Evolutionary conservation across 2,329 filamentous ascomycete species (phyloP).

Genomic region (Tolypocladium amazonense): DNA sequence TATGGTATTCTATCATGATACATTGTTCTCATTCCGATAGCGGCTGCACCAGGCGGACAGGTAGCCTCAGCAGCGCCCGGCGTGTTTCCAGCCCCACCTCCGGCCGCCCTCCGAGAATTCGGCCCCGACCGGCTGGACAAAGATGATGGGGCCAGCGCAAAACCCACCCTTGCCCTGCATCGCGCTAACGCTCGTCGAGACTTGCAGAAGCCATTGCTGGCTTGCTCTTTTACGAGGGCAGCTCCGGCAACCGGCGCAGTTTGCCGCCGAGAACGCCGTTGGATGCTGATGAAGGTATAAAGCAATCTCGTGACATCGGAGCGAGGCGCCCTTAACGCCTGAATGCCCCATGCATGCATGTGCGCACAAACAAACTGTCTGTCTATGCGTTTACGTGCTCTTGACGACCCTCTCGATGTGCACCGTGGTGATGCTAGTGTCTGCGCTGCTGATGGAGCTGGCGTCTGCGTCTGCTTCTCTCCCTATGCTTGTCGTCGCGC

Average conservation of each 20-base stretch:
- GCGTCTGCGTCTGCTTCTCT: neutral
- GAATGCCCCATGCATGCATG: neutral
- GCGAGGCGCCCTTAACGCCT: neutral
- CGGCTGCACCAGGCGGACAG: neutral
- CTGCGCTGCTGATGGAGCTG: neutral
- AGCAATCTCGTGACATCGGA: neutral
- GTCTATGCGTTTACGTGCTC: neutral
- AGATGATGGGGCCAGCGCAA: neutral
- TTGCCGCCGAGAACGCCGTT: neutral
- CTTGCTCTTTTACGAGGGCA: neutral
- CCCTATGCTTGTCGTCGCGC: neutral
- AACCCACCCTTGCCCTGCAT: neutral
- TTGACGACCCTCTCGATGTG: conserved; percentile 1
- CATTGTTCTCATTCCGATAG: neutral
- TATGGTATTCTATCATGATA: neutral
- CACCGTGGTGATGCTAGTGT: neutral
- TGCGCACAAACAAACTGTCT: neutral
- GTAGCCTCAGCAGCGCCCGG: neutral
- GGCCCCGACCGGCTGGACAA: neutral
- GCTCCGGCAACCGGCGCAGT: neutral
- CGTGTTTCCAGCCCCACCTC: neutral
- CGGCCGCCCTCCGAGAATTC: neutral
- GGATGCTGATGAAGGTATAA: neutral
- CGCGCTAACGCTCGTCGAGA: neutral
- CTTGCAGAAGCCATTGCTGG: neutral